Evolutionary conservation across 306 rosid species (phyloP), one percentile per base, ranked within the genome.

Genomic region (Arachis stenosperma): DNA sequence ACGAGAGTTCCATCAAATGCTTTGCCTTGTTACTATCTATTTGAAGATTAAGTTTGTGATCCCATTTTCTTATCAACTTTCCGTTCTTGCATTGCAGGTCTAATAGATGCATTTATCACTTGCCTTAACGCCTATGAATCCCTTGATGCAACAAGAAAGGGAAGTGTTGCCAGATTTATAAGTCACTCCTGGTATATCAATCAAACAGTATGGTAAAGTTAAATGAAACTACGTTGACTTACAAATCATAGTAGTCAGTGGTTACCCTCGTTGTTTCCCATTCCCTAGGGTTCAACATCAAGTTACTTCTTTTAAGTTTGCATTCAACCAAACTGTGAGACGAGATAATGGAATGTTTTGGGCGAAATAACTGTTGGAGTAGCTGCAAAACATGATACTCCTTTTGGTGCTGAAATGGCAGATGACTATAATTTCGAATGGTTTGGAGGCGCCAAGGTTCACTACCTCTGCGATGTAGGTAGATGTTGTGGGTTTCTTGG

Each of bases 401-500:
- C 86, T 66, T 78, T 78, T 52, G 98, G 98, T 84, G 75, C 89
- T 43, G 98, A 93, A 76, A 76, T 93, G 86, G 90, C 92, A 73
- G 91, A 91, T 80, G 86, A 93, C 86, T 93, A 93, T 85, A 93
- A 93, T 79, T 93, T 93, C 74, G 96, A 93, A 81, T 93, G 98
- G 98, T 93, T 83, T 82, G 98, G 98, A 4, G 97, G 98, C 66
- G 88, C 92, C 48, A 93, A 93, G 86, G 97, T 93, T 60, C 96
- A 96, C 48, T 93, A 97, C 88, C 96, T 87, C 52, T 93, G 98
- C 84, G 98, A 97, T 77, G 94, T 96, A 40, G 46, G 75, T 61
- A 91, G 79, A 79, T 94, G 97, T 74, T 91, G 91, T 13, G 98
- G 95, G 82, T 94, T 94, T 67, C 98, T 89, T 78, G 96, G 98